Evolutionary conservation across 208 protist species (phyloP), one percentile per base, ranked within the genome.

Genomic region (Crithidia mellificae): DNA sequence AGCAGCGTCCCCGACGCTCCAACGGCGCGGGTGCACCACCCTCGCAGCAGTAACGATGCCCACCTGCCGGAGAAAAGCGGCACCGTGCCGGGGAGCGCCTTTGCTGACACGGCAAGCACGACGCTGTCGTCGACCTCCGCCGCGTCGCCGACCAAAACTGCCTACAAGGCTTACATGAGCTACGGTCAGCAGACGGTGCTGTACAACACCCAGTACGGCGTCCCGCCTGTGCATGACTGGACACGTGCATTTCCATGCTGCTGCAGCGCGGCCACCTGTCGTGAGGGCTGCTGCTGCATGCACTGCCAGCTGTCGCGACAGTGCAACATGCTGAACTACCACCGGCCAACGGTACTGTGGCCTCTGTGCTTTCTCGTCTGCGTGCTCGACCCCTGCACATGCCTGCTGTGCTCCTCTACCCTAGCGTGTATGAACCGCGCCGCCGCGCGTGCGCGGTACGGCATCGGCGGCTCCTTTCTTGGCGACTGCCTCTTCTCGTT

Each of bases 261-360:
- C 15, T 61, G 32, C 29, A 56, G 43, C 24, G 17, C 32, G 17
- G 49, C 64, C 12, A 67, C 68, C 39, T 51, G 19, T 14, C n/a
- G 53, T 0, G 68, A 74, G 36, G 39, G 56, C 20, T 68, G 58
- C 41, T 57, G 39, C 32, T 74, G 68, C 61, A 17, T 39, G 3
- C 47, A 68, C 61, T 74, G 59, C 61, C 73, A 73, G 57, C 55
- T 72, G 15, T 15, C 56, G 6, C 67, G 67, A 1, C 67, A 72
- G 39, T 72, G 43, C 50, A 72, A 72, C 30, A 30, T 44, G 57
- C 56, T 72, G 2, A 63, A 72, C 50, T 63, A 72, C 20, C 32
- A 17, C n/a, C 57, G 54, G 9, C 67, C 67, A 2, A 41, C 44
- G n/a, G 49, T 72, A 14, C 50, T 63, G 43, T 71, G 63, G 55